phyloP scores from a whole-genome alignment of 495 filamentous ascomycete genomes.

The Durotheca rogersii region DNA sequence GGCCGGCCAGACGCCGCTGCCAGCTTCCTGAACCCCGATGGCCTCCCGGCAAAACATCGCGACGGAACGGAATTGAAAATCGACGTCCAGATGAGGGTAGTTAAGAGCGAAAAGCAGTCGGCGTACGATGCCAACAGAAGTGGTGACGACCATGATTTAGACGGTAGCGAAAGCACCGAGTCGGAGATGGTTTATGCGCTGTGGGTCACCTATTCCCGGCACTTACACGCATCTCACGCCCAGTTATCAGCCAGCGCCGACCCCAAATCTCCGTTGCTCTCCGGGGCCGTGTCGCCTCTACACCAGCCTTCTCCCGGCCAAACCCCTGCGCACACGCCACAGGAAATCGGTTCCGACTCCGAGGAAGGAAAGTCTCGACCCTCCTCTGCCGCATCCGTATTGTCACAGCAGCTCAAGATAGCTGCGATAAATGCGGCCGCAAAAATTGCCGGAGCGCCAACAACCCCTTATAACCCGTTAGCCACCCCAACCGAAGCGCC shows the following conservation, averaged over 20 bases:
- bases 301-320: constrained; percentile 81
- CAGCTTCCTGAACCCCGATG: constrained; percentile 75
- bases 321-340: constrained; percentile 52
- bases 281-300: constrained; percentile 64
- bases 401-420: constrained; percentile 75
- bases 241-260: constrained; percentile 48
- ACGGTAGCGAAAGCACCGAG: constrained; percentile 34
- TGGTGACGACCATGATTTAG: constrained; percentile 48
- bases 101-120: constrained; percentile 71
- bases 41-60: constrained; percentile 80
- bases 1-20: constrained; percentile 73
- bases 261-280: constrained; percentile 56
- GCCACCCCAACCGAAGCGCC: constrained; percentile 27
- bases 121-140: constrained; percentile 45
- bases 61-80: constrained; percentile 90
- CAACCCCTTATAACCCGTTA: constrained; percentile 38
- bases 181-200: constrained; percentile 89
- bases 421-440: constrained; percentile 56
- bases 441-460: constrained; percentile 45
- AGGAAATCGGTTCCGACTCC: constrained; percentile 54
- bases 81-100: constrained; percentile 93
- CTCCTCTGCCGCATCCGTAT: constrained; percentile 52
- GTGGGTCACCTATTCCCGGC: constrained; percentile 95
- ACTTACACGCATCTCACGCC: constrained; percentile 70
- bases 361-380: constrained; percentile 39